Base-by-base conservation (phyloP, 106 monocot species). In the Dendrobium catenatum region DNA sequence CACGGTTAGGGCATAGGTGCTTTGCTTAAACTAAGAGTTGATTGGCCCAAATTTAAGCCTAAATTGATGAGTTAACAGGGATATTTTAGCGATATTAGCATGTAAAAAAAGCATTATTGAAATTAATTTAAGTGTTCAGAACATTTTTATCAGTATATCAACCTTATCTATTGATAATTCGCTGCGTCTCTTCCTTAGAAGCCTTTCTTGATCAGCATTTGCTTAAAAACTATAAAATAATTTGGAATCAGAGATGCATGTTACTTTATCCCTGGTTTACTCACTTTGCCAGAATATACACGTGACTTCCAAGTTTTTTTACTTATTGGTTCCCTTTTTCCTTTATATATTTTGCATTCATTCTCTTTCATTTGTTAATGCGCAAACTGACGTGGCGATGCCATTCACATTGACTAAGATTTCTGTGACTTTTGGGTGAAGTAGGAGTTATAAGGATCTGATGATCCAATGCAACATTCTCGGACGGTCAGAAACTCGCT, bases 391-490 rank as follows among this genome's bases (percentile, higher is more conserved):
- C n/a, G n/a, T 61, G 61, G 61, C 5, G 61, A 22, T 61, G 61
- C 61, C 4, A 74, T 74, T 42, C 13, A 44, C 41, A 22, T 5
- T 44, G 20, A 42, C 51, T 51, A 24, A 49, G 46, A 26, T 9
- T 27, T 76, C 42, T 49, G 49, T 76, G 6, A 22, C 41, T 54
- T 56, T 75, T 31, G 16, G 47, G 68, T 58, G 64, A 1, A 83
- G n/a, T 55, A 98, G 95, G 90, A 93, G 87, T 84, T 95, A 99
- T 83, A 95, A 91, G 86, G 99, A 93, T 81, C 79, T 99, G 79
- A 93, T 99, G 90, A 76, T 79, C 74, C 99, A 91, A 73, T 99
- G 99, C 86, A 99, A 91, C 72, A 68, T 84, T 79, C 73, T 99
- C 9, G 99, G 99, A 77, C 91, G 99, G 86, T 82, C 95, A 49